Evolutionary conservation across 805 yeast species (phyloP), one percentile per base, ranked within the genome.

Genomic region (Pichia occidentalis): DNA sequence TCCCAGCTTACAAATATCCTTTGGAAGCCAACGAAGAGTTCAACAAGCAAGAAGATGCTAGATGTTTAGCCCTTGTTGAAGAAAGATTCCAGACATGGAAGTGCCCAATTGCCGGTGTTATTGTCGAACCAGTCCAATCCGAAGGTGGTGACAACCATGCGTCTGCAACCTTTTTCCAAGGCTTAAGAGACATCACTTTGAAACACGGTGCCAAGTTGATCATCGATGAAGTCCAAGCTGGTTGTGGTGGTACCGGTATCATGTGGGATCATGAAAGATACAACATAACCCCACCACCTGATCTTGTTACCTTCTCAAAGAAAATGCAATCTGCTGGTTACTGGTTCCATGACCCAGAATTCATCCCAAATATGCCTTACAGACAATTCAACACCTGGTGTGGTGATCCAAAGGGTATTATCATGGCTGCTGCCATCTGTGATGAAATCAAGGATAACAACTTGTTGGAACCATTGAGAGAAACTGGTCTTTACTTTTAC

Each of bases 61-160:
- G 92, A 56, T 85, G 95, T 60, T 71, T 88, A 47, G 73, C 66
- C 33, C 76, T 75, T 48, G 86, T 87, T 43, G 95, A 86, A 56
- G 68, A 76, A 12, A 59, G 83, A 47, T 72, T 86, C 59, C 63
- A 68, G 39, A 68, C 71, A 19, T 80, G 90, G 87, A 63, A 69
- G 45, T 62, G 64, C 36, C 95, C 95, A 42, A 79, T 90, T 50
- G 95, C 95, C 32, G 95, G 95, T 36, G 69, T 85, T 39, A 75
- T 88, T 55, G 77, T 87, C 47, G 97, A 88, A 68, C 97, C 97
- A 45, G 77, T 84, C 47, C 95, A 85, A 64, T 78, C 88, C 25
- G 95, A 84, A 66, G 95, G 95, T 60, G 95, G 95, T 61, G 95
- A 84, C 63, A 82, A 84, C 69, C 95, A 84, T 59, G 95, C 85